Evolutionary conservation across 2,329 filamentous ascomycete species (phyloP).

Genomic region (Aplosporella prunicola): DNA sequence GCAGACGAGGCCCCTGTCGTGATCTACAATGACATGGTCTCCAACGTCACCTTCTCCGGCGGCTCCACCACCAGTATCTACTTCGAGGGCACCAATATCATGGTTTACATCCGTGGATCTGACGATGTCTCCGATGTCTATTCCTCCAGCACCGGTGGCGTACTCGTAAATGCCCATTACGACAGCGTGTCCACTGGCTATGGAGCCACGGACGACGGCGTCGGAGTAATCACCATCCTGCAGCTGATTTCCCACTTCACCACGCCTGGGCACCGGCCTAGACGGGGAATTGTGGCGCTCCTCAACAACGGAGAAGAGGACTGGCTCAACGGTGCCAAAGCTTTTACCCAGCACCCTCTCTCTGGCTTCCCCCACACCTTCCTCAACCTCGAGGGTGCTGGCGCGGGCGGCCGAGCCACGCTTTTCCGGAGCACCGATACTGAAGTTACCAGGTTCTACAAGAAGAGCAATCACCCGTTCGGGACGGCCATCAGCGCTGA

Average conservation of each 20-base stretch:
- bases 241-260: constrained; percentile 86
- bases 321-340: constrained; percentile 75
- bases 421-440: constrained; percentile 83
- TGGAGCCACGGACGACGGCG: constrained; percentile 88
- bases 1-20: constrained; percentile 35
- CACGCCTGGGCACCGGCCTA: constrained; percentile 58
- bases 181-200: constrained; percentile 88
- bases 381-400: constrained; percentile 89
- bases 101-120: constrained; percentile 79
- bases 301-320: constrained; percentile 97
- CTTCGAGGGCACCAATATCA: constrained; percentile 86
- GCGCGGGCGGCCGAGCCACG: constrained; percentile 78
- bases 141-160: constrained; percentile 48
- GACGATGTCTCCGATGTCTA: constrained; percentile 51
- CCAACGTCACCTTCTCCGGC: constrained; percentile 65
- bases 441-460: constrained; percentile 74
- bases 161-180: constrained; percentile 90
- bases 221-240: constrained; percentile 77
- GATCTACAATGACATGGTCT: constrained; percentile 68
- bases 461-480: constrained; percentile 63
- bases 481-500: constrained; percentile 75
- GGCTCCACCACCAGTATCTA: constrained; percentile 52
- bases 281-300: constrained; percentile 70
- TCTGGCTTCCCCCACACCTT: constrained; percentile 77
- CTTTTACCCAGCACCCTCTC: constrained; percentile 74